Conservation (phyloP, 345 rosid species). For the Citrus australasica region DNA sequence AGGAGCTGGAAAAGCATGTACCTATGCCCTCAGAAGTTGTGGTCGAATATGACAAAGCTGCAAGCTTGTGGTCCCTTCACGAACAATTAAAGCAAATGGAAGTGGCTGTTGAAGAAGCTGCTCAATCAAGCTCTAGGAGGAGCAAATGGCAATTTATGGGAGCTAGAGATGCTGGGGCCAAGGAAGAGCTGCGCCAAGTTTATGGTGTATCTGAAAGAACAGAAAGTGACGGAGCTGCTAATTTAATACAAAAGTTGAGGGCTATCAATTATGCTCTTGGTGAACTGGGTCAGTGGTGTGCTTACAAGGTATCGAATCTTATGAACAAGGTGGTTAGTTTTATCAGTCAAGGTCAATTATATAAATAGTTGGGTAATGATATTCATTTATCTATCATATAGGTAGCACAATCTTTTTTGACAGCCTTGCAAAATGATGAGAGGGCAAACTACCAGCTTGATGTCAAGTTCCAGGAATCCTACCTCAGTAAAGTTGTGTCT, state of each 20-base stretch:
- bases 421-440: conserved; percentile 91
- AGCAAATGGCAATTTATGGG: conserved; percentile 99
- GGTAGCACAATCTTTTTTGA: conserved; percentile 93
- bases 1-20: conserved; percentile 93
- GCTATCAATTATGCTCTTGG: conserved; percentile 92
- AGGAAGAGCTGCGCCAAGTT: conserved; percentile 91
- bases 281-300: conserved; percentile 99
- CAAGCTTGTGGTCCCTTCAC: conserved; percentile 93
- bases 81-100: conserved; percentile 93
- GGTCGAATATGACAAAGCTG: conserved; percentile 92
- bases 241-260: conserved; percentile 87
- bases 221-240: conserved; percentile 97
- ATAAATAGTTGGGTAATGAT: background rate
- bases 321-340: background rate
- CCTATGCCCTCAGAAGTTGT: conserved; percentile 95
- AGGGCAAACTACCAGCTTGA: conserved; percentile 91
- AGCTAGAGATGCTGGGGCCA: conserved; percentile 98
- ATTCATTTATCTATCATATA: conserved; percentile 24
- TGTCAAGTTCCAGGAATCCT: conserved; percentile 93
- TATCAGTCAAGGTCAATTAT: conserved; percentile 5
- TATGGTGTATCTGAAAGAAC: conserved; percentile 98
- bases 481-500: conserved; percentile 66
- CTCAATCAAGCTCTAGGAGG: conserved; percentile 74
- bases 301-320: conserved; percentile 70
- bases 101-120: conserved; percentile 88